Conservation (phyloP, 208 protist genomes). For the Crithidia acanthocephali region DNA sequence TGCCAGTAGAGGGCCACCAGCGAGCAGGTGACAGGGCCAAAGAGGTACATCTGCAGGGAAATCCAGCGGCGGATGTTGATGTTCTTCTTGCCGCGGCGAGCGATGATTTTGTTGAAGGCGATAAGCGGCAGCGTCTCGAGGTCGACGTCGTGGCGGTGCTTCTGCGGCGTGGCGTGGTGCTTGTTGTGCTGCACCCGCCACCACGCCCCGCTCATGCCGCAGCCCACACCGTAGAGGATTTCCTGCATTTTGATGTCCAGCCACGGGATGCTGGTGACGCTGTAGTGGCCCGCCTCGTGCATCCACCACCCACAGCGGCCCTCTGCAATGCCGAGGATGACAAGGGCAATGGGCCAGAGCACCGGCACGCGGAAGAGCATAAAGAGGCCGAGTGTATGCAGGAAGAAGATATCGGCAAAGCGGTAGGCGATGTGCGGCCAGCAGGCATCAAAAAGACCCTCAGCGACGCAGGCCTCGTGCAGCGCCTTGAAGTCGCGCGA, state of each 20-base stretch:
- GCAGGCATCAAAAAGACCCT: conserved; percentile 68
- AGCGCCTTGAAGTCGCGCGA: conserved; percentile 60
- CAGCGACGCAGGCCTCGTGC: conserved; percentile 39
- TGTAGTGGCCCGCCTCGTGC: conserved; percentile 83
- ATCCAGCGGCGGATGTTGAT: conserved; percentile 62
- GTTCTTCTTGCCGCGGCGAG: conserved; percentile 34
- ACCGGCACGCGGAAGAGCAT: conserved; percentile 51
- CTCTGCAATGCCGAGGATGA: conserved; percentile 67
- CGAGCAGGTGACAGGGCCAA: conserved; percentile 67
- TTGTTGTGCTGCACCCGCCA: conserved; percentile 85
- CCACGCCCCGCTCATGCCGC: conserved; percentile 77
- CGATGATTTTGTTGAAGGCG: conserved; percentile 76
- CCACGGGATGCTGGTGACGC: conserved; percentile 55
- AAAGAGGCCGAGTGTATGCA: conserved; percentile 56
- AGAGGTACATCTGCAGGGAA: conserved; percentile 68
- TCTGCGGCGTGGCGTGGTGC: conserved; percentile 78
- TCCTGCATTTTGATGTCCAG: conserved; percentile 74
- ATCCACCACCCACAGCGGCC: conserved; percentile 85
- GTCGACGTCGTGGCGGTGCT: conserved; percentile 75
- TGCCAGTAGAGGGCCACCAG: conserved; percentile 83
- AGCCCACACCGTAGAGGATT: conserved; percentile 70
- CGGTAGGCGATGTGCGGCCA: conserved; percentile 67
- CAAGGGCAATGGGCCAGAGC: conserved; percentile 46
- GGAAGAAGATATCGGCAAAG: conserved; percentile 54
- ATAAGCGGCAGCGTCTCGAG: conserved; percentile 82